Conservation (phyloP, 2,329 filamentous ascomycete genomes). For the Colletotrichum theobromicola region DNA sequence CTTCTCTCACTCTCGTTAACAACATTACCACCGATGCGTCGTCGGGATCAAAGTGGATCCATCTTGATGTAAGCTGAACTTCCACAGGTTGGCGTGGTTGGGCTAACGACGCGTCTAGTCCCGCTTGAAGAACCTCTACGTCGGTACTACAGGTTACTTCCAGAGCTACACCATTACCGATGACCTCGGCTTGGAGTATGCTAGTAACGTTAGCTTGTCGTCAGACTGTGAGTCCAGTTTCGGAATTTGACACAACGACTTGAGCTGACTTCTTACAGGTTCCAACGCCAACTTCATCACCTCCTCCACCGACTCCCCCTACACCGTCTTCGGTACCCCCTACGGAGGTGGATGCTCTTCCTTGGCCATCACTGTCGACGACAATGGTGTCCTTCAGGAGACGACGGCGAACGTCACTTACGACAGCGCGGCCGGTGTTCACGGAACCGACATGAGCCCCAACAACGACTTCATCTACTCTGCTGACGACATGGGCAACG, state of each 20-base stretch:
- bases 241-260: not conserved
- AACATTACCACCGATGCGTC: slow-evolving; percentile 24
- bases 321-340: slow-evolving; percentile 26
- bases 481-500: slow-evolving; percentile 34
- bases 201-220: slow-evolving; percentile 4
- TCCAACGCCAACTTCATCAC: slow-evolving; percentile 25
- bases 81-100: too few relatives aligned
- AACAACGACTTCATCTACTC: slow-evolving; percentile 32
- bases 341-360: slow-evolving; percentile 25
- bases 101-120: not conserved
- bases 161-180: slow-evolving; percentile 10
- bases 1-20: slow-evolving; percentile 25
- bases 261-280: not conserved
- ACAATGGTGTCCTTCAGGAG: slow-evolving; percentile 19
- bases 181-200: slow-evolving; percentile 2
- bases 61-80: slow-evolving; percentile 17
- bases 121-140: slow-evolving; percentile 7
- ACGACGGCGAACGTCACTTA: slow-evolving; percentile 24
- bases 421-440: slow-evolving; percentile 26
- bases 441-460: slow-evolving; percentile 26
- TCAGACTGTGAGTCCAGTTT: slow-evolving; percentile 15
- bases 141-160: slow-evolving; percentile 7
- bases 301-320: slow-evolving; percentile 18
- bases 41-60: slow-evolving; percentile 25
- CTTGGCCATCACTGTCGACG: slow-evolving; percentile 26